Evolutionary conservation across 176 grass and related monocot genomes (phyloP).

Genomic region (Coix lacrymajobi): DNA sequence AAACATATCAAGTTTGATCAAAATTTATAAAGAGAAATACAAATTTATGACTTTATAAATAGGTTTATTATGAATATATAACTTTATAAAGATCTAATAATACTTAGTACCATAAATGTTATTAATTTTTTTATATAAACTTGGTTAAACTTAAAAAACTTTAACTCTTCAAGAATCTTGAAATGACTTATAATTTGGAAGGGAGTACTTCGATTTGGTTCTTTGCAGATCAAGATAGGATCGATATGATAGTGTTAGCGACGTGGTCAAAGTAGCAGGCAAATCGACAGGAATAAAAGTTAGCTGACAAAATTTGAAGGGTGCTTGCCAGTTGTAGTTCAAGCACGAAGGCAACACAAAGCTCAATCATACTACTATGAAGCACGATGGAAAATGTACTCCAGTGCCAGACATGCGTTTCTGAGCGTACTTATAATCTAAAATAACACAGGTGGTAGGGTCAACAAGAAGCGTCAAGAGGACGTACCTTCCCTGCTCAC

Average conservation of each 20-base stretch:
- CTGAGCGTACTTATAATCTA: background rate
- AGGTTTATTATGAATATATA: no score
- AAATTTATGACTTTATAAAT: no score
- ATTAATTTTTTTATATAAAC: no score
- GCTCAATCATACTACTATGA: constrained; percentile 17
- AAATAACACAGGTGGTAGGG: constrained; percentile 2
- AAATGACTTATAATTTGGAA: no score
- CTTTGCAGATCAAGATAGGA: constrained; percentile 12
- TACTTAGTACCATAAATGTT: no score
- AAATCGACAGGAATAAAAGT: background rate
- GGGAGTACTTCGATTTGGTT: background rate
- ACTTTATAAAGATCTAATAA: no score
- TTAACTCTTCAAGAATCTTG: no score
- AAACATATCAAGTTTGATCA: no score
- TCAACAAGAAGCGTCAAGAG: constrained; percentile 17
- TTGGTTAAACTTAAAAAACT: no score
- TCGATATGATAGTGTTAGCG: background rate
- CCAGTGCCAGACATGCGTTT: background rate
- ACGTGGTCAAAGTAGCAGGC: background rate
- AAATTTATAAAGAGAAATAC: no score
- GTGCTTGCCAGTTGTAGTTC: no score
- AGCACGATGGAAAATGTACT: background rate
- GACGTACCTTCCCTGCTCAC: background rate
- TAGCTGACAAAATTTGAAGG: background rate
- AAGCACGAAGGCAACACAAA: background rate